A percentile compares a stretch with the other conserved stretches of the same genome.
Evolutionary conservation across 2,329 filamentous ascomycete genomes (phyloP).

Genomic region (Venturia nashicola): DNA sequence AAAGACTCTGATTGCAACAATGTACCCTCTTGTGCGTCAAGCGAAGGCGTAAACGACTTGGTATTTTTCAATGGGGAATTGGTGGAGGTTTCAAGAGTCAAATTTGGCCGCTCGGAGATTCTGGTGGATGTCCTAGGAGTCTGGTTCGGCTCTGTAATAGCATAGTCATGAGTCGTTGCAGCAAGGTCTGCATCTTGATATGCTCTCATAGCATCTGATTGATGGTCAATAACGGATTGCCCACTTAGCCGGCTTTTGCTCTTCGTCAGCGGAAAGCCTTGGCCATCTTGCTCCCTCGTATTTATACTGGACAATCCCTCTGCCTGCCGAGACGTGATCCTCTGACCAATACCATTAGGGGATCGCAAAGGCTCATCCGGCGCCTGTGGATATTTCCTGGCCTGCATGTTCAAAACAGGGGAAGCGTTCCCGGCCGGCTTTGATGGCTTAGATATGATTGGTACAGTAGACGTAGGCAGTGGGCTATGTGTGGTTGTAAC

Average conservation of each 20-base stretch:
- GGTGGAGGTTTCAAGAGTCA: background rate
- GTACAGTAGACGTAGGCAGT: slow-evolving; percentile 20
- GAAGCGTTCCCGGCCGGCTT: slow-evolving; percentile 17
- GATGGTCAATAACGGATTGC: background rate
- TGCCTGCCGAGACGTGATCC: background rate
- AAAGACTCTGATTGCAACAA: background rate
- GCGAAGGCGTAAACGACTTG: background rate
- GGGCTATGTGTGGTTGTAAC: slow-evolving; percentile 18
- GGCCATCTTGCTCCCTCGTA: background rate
- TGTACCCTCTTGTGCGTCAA: background rate
- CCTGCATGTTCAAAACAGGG: background rate
- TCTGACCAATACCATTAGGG: background rate
- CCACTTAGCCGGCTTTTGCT: background rate
- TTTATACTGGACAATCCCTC: background rate
- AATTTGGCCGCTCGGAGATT: background rate
- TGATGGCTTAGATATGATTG: slow-evolving; percentile 18
- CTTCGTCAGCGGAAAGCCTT: background rate
- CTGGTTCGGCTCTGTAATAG: background rate
- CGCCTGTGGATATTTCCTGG: background rate
- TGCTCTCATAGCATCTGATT: background rate
- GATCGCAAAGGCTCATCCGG: background rate
- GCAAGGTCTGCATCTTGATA: slow-evolving; percentile 2
- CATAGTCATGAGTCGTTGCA: background rate
- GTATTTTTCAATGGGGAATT: background rate
- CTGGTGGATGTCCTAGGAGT: background rate